phyloP scores from a whole-genome alignment of 495 filamentous ascomycete genomes.

The Podospora pseudopauciseta region DNA sequence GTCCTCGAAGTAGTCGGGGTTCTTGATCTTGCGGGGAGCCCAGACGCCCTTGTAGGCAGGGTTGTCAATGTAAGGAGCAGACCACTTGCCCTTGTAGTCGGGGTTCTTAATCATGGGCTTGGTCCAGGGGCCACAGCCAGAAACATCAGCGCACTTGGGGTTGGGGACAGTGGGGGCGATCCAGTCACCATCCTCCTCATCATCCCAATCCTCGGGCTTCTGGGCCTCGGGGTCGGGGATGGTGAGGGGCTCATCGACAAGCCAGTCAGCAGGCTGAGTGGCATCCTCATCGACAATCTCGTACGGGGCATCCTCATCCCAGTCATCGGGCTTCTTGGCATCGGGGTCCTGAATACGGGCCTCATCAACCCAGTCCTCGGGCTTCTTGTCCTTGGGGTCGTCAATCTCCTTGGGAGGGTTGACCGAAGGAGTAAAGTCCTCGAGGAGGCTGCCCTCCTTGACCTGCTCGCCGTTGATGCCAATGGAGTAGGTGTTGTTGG shows the following conservation, averaged over 20 bases:
- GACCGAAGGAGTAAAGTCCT: slow-evolving; percentile 89
- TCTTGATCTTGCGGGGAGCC: slow-evolving; percentile 92
- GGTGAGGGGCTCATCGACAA: slow-evolving; percentile 81
- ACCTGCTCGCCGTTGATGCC: slow-evolving; percentile 80
- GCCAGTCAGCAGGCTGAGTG: slow-evolving; percentile 90
- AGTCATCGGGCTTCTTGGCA: slow-evolving; percentile 94
- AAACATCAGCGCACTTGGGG: slow-evolving; percentile 90
- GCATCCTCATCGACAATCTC: slow-evolving; percentile 95
- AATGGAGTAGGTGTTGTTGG: slow-evolving; percentile 92
- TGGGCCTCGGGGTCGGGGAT: slow-evolving; percentile 93
- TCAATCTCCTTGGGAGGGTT: slow-evolving; percentile 97
- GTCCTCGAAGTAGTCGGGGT: slow-evolving; percentile 97
- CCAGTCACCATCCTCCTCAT: slow-evolving; percentile 99
- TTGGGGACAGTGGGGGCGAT: slow-evolving; percentile 88
- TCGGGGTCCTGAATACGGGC: slow-evolving; percentile 85
- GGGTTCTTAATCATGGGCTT: slow-evolving; percentile 94
- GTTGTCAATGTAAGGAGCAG: slow-evolving; percentile 91
- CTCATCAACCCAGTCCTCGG: slow-evolving; percentile 92
- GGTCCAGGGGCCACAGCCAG: slow-evolving; percentile 93
- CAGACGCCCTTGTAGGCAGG: slow-evolving; percentile 96
- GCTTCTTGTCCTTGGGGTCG: slow-evolving; percentile 93
- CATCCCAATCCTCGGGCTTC: slow-evolving; percentile 99
- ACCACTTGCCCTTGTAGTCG: slow-evolving; percentile 99
- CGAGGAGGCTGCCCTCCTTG: slow-evolving; percentile 87
- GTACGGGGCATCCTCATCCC: slow-evolving; percentile 97